Base-by-base conservation (phyloP, 2,329 filamentous ascomycete species). In the Aspergillus sergii region DNA sequence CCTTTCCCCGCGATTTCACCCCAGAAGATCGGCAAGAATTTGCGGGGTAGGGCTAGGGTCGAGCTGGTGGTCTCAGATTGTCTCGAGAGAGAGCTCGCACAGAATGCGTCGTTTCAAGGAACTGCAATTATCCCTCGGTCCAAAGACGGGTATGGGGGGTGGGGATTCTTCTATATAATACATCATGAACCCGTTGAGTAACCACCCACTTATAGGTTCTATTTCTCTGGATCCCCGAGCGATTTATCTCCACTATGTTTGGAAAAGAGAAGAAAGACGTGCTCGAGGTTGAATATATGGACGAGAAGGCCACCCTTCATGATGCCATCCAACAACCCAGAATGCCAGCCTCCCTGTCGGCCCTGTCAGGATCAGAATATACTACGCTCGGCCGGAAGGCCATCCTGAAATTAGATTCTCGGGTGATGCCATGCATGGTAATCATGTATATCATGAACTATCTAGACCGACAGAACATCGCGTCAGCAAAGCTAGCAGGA, bases 391-490 rank as follows among this genome's bases (percentile, higher is more conserved):
- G 46, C 46, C 46, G 46, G 8, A 28, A 50, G 46, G 46, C 46
- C 46, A 50, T 50, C 46, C 8, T 50, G 9, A 50, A 50, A 26
- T 50, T 50, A 7, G 46, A 50, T 28, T 28, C 11, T 21, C 46
- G 46, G 7, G 46, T 50, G 46, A 50, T 50, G 46, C 46, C 46
- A 4, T 50, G 46, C 46, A 70, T 72, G 54, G 64, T 73, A 3
- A 53, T 69, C 3, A 73, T 73, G 58, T 73, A 72, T 30, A 71
- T 72, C 58, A 66, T 73, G 68, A 79, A 78, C 66, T 79, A 79
- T 54, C 70, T 80, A 11, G 77, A 80, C 56, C 75, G 78, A 14
- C 79, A 80, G 68, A 79, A 79, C 57, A 76, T 80, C 32, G 75
- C 75, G 1, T 78, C 78, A 10, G 78, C 79, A 26, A 75, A 77